Evolutionary conservation across 2,329 filamentous ascomycete species (phyloP).

Genomic region (Cladosporium velox): DNA sequence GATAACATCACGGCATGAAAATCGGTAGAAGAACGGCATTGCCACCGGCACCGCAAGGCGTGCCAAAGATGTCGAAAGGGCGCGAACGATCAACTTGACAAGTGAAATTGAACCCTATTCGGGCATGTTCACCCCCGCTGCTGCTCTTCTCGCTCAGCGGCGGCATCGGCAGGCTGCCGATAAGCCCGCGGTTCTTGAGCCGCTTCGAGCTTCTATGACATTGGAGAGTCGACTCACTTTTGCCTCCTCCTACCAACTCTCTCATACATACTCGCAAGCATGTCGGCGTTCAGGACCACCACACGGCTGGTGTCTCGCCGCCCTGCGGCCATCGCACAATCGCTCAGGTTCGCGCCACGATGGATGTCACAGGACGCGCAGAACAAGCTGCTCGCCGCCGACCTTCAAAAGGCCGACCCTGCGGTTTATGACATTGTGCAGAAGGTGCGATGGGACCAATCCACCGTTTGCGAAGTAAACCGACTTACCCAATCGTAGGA

Average conservation of each 20-base stretch:
- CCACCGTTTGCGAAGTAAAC: not conserved
- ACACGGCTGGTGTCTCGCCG: conserved; percentile 41
- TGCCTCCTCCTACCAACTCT: not conserved
- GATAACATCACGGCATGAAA: not conserved
- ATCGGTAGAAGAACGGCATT: conserved; percentile 9
- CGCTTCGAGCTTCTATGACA: conserved; percentile 6
- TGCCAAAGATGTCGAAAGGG: conserved; percentile 13
- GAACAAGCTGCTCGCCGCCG: conserved; percentile 74
- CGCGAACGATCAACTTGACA: not conserved
- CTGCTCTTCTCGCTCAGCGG: not conserved
- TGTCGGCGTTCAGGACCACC: conserved; percentile 45
- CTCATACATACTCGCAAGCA: conserved; percentile 28
- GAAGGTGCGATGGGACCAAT: conserved; percentile 60
- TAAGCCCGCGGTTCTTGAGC: conserved; percentile 11
- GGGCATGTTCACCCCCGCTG: not conserved
- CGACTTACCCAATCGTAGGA: conserved; percentile 59
- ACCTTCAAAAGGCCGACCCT: conserved; percentile 82
- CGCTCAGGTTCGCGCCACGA: conserved; percentile 38
- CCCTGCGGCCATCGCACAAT: conserved; percentile 31
- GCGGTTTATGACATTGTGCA: conserved; percentile 86
- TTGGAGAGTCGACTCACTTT: conserved; percentile 17
- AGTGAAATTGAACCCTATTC: conserved; percentile 19
- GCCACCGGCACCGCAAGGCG: conserved; percentile 13
- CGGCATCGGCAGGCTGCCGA: conserved; percentile 4
- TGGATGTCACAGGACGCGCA: conserved; percentile 49